Evolutionary conservation across 768 basidiomycete species (phyloP).

Genomic region (Termitomyces sp.): DNA sequence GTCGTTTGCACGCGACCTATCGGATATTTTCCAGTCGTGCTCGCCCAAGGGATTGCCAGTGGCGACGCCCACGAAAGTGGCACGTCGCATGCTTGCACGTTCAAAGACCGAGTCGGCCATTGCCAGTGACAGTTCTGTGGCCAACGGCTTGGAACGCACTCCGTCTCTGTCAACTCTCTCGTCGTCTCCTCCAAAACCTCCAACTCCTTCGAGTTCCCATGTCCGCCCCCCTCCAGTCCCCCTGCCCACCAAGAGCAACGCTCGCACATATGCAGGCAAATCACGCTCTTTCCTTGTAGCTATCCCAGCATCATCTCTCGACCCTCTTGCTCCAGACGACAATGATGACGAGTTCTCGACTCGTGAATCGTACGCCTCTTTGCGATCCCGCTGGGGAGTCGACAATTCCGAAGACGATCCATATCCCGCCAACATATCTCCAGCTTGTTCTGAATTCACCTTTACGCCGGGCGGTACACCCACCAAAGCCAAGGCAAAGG

Average conservation of each 20-base stretch:
- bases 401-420: conserved; percentile 75
- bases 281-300: conserved; percentile 78
- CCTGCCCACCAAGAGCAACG: conserved; percentile 23
- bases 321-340: conserved; percentile 20
- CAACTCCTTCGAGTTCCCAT: conserved; percentile 16
- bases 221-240: conserved; percentile 21
- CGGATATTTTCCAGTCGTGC: conserved; percentile 37
- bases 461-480: conserved; percentile 33
- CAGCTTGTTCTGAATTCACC: conserved; percentile 25
- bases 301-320: conserved; percentile 34
- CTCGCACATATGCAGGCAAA: conserved; percentile 68
- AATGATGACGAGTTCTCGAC: conserved; percentile 44
- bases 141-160: conserved; percentile 22
- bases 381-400: conserved; percentile 77
- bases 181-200: conserved; percentile 20
- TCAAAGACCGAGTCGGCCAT: conserved; percentile 59
- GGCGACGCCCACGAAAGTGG: conserved; percentile 37
- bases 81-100: conserved; percentile 69
- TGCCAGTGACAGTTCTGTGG: conserved; percentile 19
- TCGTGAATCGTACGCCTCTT: conserved; percentile 70
- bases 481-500: conserved; percentile 31
- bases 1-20: conserved; percentile 34
- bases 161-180: conserved; percentile 30
- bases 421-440: conserved; percentile 26
- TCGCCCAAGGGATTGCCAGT: conserved; percentile 21